A percentile compares a stretch with the other conserved stretches of the same genome.
phyloP scores from a whole-genome alignment of 331 rosid species.

The Malus hybrid region DNA sequence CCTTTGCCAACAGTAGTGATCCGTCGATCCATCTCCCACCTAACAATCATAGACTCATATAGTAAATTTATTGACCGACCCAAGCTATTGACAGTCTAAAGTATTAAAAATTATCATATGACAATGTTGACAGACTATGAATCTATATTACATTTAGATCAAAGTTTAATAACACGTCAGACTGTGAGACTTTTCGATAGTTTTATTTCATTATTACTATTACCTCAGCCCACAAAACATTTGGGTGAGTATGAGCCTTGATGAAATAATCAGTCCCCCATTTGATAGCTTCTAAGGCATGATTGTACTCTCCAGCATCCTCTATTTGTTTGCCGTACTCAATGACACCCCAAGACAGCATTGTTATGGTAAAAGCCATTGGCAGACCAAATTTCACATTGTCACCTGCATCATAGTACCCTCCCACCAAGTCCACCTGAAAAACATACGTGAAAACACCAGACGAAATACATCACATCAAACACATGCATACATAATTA shows the following conservation, averaged over 20 bases:
- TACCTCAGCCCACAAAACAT: conserved; percentile 75
- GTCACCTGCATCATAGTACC: conserved; percentile 90
- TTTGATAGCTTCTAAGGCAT: conserved; percentile 74
- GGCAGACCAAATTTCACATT: conserved; percentile 79
- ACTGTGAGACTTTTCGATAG: background rate
- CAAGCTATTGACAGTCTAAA: background rate
- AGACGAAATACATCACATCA: background rate
- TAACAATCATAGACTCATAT: background rate
- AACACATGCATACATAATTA: background rate
- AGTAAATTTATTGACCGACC: background rate
- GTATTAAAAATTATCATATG: background rate
- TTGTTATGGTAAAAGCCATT: conserved; percentile 76
- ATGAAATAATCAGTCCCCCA: conserved; percentile 93
- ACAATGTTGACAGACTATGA: background rate
- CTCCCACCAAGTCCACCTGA: conserved; percentile 92
- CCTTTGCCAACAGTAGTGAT: conserved; percentile 93
- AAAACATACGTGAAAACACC: background rate
- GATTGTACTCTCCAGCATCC: conserved; percentile 54
- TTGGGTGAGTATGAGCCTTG: conserved; percentile 73
- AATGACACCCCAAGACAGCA: conserved; percentile 72
- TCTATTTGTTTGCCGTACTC: conserved; percentile 42
- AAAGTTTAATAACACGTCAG: background rate
- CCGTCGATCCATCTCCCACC: conserved; percentile 82
- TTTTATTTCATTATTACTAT: background rate
- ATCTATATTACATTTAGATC: background rate